Conservation (phyloP, 257 asterid species). For the Nicotiana tomentosiformis region DNA sequence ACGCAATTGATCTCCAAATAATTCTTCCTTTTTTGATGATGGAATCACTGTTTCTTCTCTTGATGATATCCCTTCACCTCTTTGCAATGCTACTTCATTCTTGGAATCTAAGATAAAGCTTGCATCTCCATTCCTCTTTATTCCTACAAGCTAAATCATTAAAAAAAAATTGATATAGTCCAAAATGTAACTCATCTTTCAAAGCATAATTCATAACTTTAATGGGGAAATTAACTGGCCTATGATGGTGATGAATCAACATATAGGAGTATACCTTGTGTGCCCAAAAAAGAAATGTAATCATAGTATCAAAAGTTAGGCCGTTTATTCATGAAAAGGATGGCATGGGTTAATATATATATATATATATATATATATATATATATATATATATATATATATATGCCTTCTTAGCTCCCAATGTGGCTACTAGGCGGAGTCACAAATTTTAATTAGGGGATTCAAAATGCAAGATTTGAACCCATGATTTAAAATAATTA, state of each 20-base stretch:
- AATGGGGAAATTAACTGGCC: background rate
- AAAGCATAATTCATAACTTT: background rate
- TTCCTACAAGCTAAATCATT: slow-evolving; percentile 68
- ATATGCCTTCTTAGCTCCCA: background rate
- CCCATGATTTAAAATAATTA: background rate
- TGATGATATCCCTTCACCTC: slow-evolving; percentile 56
- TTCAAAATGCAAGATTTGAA: background rate
- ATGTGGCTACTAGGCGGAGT: background rate
- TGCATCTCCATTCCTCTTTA: slow-evolving; percentile 74
- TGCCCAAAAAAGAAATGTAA: background rate
- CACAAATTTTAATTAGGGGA: background rate
- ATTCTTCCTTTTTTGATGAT: slow-evolving; percentile 24
- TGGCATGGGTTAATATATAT: background rate
- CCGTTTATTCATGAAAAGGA: slow-evolving; percentile 17
- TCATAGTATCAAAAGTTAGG: background rate
- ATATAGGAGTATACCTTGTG: background rate
- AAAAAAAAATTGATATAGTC: background rate
- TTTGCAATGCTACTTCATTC: slow-evolving; percentile 39
- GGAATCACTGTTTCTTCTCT: slow-evolving; percentile 34
- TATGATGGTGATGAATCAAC: slow-evolving; percentile 5
- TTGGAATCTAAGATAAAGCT: slow-evolving; percentile 50
- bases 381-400: background rate
- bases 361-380: background rate
- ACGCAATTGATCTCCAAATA: slow-evolving; percentile 46
- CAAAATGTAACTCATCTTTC: background rate